phyloP scores from a whole-genome alignment of 257 asterid genomes.

The Eucommia ulmoides region DNA sequence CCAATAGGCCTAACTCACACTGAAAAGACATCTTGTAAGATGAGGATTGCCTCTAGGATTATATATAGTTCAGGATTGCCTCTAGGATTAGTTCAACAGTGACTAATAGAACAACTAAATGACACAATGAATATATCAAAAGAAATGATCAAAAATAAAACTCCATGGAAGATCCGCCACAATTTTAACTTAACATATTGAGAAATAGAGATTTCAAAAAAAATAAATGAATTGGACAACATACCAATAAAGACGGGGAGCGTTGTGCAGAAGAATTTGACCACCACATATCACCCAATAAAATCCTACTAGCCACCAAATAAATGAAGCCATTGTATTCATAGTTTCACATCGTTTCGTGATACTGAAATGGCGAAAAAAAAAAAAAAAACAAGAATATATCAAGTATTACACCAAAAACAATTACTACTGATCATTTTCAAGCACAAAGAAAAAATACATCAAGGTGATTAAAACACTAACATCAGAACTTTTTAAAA shows the following conservation, averaged over 20 bases:
- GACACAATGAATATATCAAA: neutral
- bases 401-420: slow-evolving; percentile 34
- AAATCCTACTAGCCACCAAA: slow-evolving; percentile 96
- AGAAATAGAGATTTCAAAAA: neutral
- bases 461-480: neutral
- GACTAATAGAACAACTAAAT: no score
- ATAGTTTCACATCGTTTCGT: slow-evolving; percentile 75
- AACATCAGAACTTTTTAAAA: neutral
- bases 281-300: slow-evolving; percentile 95
- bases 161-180: no score
- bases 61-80: no score
- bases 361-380: slow-evolving; percentile 28
- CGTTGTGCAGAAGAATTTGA: slow-evolving; percentile 43
- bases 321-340: slow-evolving; percentile 77
- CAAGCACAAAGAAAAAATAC: neutral
- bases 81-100: no score
- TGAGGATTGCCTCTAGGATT: no score
- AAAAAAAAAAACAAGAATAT: slow-evolving; percentile 5
- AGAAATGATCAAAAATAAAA: no score
- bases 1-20: no score
- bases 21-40: no score
- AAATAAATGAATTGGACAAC: slow-evolving; percentile 1
- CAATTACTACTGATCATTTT: slow-evolving; percentile 7
- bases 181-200: neutral
- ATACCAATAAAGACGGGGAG: slow-evolving; percentile 90